Evolutionary conservation across 805 yeast genomes (phyloP).

Genomic region (Candida corydali): DNA sequence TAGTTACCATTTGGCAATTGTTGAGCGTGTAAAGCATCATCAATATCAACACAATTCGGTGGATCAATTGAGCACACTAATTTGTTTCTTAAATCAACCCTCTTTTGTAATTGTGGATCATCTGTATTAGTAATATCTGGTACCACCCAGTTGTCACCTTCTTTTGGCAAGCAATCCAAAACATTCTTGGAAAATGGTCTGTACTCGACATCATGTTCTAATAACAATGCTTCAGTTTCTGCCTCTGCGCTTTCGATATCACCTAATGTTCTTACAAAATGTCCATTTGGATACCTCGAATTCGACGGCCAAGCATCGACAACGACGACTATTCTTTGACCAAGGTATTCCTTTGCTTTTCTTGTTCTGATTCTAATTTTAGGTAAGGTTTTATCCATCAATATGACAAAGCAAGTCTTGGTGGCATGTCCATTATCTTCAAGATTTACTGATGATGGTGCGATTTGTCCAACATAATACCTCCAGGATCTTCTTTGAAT

Average conservation of each 20-base stretch:
- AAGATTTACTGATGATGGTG: conserved; percentile 61
- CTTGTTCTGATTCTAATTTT: conserved; percentile 83
- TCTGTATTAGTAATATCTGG: conserved; percentile 58
- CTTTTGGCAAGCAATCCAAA: conserved; percentile 84
- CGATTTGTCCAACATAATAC: conserved; percentile 89
- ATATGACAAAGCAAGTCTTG: conserved; percentile 74
- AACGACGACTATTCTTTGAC: conserved; percentile 86
- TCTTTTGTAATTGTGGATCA: conserved; percentile 52
- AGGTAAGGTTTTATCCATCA: conserved; percentile 89
- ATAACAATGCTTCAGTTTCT: conserved; percentile 88
- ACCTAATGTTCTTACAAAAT: conserved; percentile 86
- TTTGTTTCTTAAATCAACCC: conserved; percentile 84
- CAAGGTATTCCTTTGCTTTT: conserved; percentile 75
- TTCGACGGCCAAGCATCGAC: conserved; percentile 89
- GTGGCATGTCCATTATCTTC: conserved; percentile 61
- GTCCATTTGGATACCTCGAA: conserved; percentile 90
- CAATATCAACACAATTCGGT: conserved; percentile 97
- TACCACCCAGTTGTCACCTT: conserved; percentile 91
- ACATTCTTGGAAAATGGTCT: conserved; percentile 93
- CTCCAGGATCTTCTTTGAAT: conserved; percentile 91
- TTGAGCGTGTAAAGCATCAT: conserved; percentile 88
- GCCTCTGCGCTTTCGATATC: conserved; percentile 89
- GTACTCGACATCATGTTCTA: conserved; percentile 96
- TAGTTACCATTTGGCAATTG: conserved; percentile 85
- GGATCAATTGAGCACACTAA: conserved; percentile 96